Conservation (phyloP, 2,329 filamentous ascomycete genomes). For the Beauveria sp. region DNA sequence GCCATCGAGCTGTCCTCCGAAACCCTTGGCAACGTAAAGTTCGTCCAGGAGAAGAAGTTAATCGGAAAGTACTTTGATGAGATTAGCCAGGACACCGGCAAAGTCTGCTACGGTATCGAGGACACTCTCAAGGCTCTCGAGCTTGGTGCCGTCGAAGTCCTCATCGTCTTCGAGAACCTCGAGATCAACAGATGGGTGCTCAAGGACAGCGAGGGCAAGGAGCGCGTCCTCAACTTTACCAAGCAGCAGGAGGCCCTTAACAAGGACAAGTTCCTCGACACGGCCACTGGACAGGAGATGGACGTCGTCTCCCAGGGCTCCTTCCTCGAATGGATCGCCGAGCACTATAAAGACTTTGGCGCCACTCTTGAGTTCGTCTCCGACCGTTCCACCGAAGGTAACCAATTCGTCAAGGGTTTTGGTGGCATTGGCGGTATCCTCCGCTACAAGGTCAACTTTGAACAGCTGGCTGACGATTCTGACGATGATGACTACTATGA, state of each 20-base stretch:
- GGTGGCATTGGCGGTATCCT: slow-evolving; percentile 96
- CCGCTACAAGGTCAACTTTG: slow-evolving; percentile 99
- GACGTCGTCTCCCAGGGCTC: slow-evolving; percentile 79
- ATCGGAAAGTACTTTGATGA: slow-evolving; percentile 99
- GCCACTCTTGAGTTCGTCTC: slow-evolving; percentile 95
- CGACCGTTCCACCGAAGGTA: slow-evolving; percentile 93
- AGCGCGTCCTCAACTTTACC: slow-evolving; percentile 77
- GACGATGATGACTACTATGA: slow-evolving; percentile 93
- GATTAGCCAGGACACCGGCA: slow-evolving; percentile 94
- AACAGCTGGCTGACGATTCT: slow-evolving; percentile 90
- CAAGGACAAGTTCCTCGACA: slow-evolving; percentile 87
- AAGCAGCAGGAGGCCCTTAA: slow-evolving; percentile 65
- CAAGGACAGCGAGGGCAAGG: slow-evolving; percentile 66
- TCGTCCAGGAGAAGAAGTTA: slow-evolving; percentile 99
- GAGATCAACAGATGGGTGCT: slow-evolving; percentile 89
- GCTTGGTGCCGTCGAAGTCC: slow-evolving; percentile 83
- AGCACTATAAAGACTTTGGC: slow-evolving; percentile 97
- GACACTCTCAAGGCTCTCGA: slow-evolving; percentile 96
- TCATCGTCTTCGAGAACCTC: slow-evolving; percentile 96
- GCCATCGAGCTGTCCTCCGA: slow-evolving; percentile 92
- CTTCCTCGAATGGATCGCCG: slow-evolving; percentile 99
- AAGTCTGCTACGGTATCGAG: slow-evolving; percentile 95
- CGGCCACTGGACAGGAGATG: slow-evolving; percentile 94
- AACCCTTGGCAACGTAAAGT: slow-evolving; percentile 98
- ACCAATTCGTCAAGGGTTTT: slow-evolving; percentile 99